These are phyloP conservation scores for Phytophthora aleatoria DNA, from an alignment of 352 stramenopile genomes.

Conservation along the genomic window DNA sequence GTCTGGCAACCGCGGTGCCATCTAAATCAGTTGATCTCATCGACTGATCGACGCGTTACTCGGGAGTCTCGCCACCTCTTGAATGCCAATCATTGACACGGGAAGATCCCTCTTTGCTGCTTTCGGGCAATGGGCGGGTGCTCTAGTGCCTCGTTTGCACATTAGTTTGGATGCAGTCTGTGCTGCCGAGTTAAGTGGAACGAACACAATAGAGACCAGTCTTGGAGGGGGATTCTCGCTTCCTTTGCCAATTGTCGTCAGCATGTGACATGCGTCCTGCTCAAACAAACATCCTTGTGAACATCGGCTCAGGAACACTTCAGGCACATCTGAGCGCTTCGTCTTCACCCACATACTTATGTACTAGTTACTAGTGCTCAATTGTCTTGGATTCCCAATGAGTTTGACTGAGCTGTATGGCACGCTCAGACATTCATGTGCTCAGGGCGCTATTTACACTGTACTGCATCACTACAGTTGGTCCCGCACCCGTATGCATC, in stretches of 20 bases:
- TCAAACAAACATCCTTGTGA: neutral
- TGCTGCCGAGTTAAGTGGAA: conserved; percentile 35
- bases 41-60: conserved; percentile 25
- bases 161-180: conserved; percentile 36
- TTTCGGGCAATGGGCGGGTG: conserved; percentile 28
- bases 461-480: no score
- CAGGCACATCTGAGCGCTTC: no score
- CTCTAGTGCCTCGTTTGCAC: conserved; percentile 25
- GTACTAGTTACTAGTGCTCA: no score
- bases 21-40: conserved; percentile 63
- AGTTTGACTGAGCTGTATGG: no score
- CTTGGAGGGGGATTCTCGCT: conserved; percentile 37
- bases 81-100: conserved; percentile 45
- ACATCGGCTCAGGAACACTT: no score
- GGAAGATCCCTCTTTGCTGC: conserved; percentile 33
- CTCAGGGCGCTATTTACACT: no score
- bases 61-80: conserved; percentile 39
- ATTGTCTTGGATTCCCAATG: no score
- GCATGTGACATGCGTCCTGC: neutral
- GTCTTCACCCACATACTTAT: no score
- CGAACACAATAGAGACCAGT: conserved; percentile 41
- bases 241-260: conserved; percentile 25
- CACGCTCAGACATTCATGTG: no score
- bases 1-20: conserved; percentile 88
- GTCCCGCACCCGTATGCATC: neutral